Base-by-base conservation (phyloP, 2,329 filamentous ascomycete species). In the Lizonia empirigonia region DNA sequence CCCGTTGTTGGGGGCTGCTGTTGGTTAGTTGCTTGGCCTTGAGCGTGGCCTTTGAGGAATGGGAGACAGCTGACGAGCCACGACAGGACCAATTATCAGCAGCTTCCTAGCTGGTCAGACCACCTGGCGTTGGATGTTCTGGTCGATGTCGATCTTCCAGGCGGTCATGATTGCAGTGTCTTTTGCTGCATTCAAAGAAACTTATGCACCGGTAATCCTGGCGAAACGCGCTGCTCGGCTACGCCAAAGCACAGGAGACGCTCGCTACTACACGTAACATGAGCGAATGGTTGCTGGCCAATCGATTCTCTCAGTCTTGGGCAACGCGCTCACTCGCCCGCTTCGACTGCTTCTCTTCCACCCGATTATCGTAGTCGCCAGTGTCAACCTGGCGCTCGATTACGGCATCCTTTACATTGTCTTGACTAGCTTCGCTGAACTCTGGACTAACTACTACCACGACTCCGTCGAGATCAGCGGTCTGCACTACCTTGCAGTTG, bases 221-320 rank as follows among this genome's bases (percentile, higher is more conserved):
- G 37, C 50, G 16, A 51, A 72, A 72, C n/a, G 63, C 61, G 40
- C 60, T n/a, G 58, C 35, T 18, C 51, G 48, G 24, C 35, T 63
- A 4, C 56, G 63, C 4, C 45, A 55, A 66, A 84, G 90, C 51
- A 88, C 82, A 56, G 78, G 83, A 5, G 78, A 88, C 35, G 91
- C 85, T 78, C 94, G 89, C 87, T 64, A 64, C 39, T 53, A 61
- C 32, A 64, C 78, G 5, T 47, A 64, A 0, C 62, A 67, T 12
- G 64, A 67, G 23, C 65, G 75, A n/a, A 6, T 53, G 4, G 52
- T 51, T 16, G 46, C 39, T 9, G 13, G 50, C 7, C 52, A 46
- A 13, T 47, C 51, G 0, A 16, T 57, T 2, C 5, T 46, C 7
- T 88, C 82, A 62, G 46, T 55, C 8, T 62, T 80, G 55, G 48